phyloP scores from a whole-genome alignment of 2,329 filamentous ascomycete species.

The Thermoascus crustaceus region DNA sequence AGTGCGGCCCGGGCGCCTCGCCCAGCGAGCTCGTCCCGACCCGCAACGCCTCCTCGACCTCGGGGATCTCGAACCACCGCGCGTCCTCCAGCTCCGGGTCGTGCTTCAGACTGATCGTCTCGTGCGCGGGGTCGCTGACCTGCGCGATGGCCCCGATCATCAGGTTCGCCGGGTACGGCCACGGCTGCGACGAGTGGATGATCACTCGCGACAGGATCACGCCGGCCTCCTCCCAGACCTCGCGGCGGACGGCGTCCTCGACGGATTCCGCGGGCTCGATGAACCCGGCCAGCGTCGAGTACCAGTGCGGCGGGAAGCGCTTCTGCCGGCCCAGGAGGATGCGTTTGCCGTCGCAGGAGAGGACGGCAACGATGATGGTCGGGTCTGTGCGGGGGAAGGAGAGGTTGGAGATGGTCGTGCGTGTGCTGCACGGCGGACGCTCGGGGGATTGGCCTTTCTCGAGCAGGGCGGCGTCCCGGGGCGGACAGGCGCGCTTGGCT shows the following conservation, averaged over 20 bases:
- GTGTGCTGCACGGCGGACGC: slow-evolving; percentile 67
- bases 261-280: slow-evolving; percentile 78
- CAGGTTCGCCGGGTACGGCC: slow-evolving; percentile 76
- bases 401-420: slow-evolving; percentile 80
- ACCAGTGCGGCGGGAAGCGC: slow-evolving; percentile 77
- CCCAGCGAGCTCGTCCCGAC: slow-evolving; percentile 61
- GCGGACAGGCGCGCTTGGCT: slow-evolving; percentile 38
- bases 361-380: slow-evolving; percentile 88
- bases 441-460: slow-evolving; percentile 22
- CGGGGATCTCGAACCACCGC: slow-evolving; percentile 76
- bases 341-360: slow-evolving; percentile 68
- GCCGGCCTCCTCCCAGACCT: slow-evolving; percentile 81
- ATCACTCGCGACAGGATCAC: slow-evolving; percentile 69
- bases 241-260: slow-evolving; percentile 73
- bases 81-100: slow-evolving; percentile 88
- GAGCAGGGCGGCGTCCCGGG: slow-evolving; percentile 30
- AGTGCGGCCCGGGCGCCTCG: slow-evolving; percentile 55
- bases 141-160: slow-evolving; percentile 88
- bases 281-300: slow-evolving; percentile 80
- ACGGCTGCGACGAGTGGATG: slow-evolving; percentile 76
- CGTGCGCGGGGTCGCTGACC: slow-evolving; percentile 63
- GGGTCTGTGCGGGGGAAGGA: slow-evolving; percentile 89
- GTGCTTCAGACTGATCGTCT: slow-evolving; percentile 73
- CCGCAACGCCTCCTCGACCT: slow-evolving; percentile 66
- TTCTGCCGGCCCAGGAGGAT: slow-evolving; percentile 78